Conservation (phyloP, 805 yeast genomes). For the Dipodascus geniculatus region DNA sequence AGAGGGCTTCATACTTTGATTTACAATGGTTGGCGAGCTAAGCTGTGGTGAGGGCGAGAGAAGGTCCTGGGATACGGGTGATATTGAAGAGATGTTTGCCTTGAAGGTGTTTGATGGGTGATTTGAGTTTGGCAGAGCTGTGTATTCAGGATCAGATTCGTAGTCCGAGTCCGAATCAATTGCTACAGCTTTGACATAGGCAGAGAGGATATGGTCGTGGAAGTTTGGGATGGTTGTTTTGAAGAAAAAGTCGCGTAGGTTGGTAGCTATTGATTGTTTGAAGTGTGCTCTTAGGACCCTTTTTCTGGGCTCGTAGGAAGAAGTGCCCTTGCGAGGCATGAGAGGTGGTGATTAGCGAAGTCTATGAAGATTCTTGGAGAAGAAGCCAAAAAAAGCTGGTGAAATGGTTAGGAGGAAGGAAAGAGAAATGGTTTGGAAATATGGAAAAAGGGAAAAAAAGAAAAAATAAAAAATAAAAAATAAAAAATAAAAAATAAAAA, state of each 20-base stretch:
- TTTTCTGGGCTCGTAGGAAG: neutral
- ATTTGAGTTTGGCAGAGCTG: neutral
- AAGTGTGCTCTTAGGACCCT: neutral
- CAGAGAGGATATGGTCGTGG: neutral
- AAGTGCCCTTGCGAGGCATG: constrained; percentile 1
- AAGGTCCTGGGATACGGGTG: too few species aligned
- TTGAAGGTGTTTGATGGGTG: neutral
- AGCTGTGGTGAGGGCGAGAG: neutral
- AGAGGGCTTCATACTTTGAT: neutral
- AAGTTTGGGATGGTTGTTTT: neutral
- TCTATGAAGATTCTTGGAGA: neutral
- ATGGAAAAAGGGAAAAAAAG: neutral
- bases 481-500: too few species aligned
- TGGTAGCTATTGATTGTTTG: neutral
- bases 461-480: neutral
- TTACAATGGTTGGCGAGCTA: neutral
- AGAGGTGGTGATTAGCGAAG: neutral
- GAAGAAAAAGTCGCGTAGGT: neutral
- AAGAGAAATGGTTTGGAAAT: neutral
- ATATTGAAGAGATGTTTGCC: too few species aligned
- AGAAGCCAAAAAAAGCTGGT: neutral
- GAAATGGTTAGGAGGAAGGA: neutral
- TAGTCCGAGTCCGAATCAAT: neutral
- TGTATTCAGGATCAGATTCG: neutral
- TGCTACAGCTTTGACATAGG: constrained; percentile 1